These are phyloP conservation scores for Trichoderma virens DNA, from an alignment of 495 filamentous ascomycete genomes.

Conservation along the genomic window DNA sequence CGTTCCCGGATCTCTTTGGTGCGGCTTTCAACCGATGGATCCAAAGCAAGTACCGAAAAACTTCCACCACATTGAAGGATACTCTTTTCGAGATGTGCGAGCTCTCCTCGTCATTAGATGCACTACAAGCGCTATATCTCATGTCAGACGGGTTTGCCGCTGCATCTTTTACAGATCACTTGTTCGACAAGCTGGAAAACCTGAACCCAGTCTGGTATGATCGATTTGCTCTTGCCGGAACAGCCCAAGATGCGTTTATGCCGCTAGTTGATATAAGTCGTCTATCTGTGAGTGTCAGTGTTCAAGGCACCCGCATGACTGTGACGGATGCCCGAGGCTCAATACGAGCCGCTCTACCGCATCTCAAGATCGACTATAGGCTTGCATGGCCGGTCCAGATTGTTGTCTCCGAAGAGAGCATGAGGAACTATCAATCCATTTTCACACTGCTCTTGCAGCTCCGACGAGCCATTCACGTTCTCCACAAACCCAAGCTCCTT, in stretches of 20 bases:
- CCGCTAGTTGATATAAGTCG: slow-evolving; percentile 48
- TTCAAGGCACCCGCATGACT: slow-evolving; percentile 23
- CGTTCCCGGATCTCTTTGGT: slow-evolving; percentile 69
- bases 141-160: slow-evolving; percentile 59
- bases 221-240: slow-evolving; percentile 70
- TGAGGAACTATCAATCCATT: slow-evolving; percentile 57
- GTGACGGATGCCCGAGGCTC: slow-evolving; percentile 33
- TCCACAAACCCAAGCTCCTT: slow-evolving; percentile 49
- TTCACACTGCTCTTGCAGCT: slow-evolving; percentile 73
- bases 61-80: slow-evolving; percentile 53
- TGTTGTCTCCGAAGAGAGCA: slow-evolving; percentile 55
- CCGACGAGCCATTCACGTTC: slow-evolving; percentile 59
- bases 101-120: slow-evolving; percentile 56
- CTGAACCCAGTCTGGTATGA: slow-evolving; percentile 67
- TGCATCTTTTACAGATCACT: slow-evolving; percentile 51
- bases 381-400: slow-evolving; percentile 86
- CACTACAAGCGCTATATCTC: slow-evolving; percentile 64
- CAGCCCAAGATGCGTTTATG: slow-evolving; percentile 63
- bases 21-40: slow-evolving; percentile 66
- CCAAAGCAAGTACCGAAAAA: slow-evolving; percentile 58
- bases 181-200: slow-evolving; percentile 74
- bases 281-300: slow-evolving; percentile 47
- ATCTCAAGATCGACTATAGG: slow-evolving; percentile 51
- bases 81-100: slow-evolving; percentile 63
- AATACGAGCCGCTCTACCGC: slow-evolving; percentile 42